These are phyloP conservation scores for Plantago ovata DNA, from an alignment of 257 asterid species.

Conservation along the genomic window DNA sequence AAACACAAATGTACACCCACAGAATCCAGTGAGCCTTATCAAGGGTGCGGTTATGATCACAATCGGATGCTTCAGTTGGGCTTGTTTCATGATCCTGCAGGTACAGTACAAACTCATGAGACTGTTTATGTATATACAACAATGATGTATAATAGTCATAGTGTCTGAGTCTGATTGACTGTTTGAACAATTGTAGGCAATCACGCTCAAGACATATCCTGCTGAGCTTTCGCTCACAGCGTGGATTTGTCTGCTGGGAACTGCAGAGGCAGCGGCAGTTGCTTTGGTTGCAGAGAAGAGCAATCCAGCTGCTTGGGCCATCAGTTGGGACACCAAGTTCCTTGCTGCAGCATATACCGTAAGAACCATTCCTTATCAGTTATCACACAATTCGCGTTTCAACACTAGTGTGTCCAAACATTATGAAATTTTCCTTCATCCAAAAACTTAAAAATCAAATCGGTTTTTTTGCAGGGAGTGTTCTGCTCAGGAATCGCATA, in stretches of 20 bases:
- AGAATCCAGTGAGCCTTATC: conserved; percentile 41
- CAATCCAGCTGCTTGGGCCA: conserved; percentile 70
- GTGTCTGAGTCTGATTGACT: background rate
- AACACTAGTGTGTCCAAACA: too few relatives aligned
- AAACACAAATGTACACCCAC: conserved; percentile 24
- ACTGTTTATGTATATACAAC: background rate
- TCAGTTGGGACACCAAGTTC: conserved; percentile 65
- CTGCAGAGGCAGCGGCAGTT: conserved; percentile 60
- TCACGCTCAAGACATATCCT: conserved; percentile 64
- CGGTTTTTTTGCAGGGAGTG: conserved; percentile 57
- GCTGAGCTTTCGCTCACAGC: conserved; percentile 85
- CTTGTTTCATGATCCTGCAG: conserved; percentile 85
- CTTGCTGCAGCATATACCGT: conserved; percentile 84
- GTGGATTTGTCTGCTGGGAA: conserved; percentile 86
- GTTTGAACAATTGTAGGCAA: conserved; percentile 43
- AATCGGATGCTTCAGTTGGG: conserved; percentile 85
- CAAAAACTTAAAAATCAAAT: background rate
- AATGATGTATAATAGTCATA: background rate
- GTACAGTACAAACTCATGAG: conserved; percentile 29
- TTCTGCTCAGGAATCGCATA: conserved; percentile 86
- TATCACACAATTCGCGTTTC: too few relatives aligned
- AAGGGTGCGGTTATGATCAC: conserved; percentile 83
- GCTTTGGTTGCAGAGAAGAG: conserved; percentile 76
- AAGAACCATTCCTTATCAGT: too few relatives aligned
- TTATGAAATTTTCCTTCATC: background rate